Percentiles rank a stretch among this genome's conserved stretches.
Conservation (phyloP, 306 rosid genomes). For the Castanospermum australe region DNA sequence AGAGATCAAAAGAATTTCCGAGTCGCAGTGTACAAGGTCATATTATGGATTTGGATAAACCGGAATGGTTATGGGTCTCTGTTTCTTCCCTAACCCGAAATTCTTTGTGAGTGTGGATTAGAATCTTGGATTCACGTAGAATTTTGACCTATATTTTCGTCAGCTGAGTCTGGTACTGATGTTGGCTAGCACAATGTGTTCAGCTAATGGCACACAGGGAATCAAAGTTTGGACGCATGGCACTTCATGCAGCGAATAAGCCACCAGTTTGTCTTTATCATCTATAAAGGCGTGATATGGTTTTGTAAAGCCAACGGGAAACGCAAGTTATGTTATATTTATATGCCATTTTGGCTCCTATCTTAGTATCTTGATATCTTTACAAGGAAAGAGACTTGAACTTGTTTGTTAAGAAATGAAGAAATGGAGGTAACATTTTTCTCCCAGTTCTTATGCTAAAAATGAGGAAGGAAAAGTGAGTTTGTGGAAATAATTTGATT, state of each 20-base stretch:
- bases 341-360: neutral
- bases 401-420: neutral
- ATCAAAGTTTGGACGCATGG: neutral
- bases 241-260: neutral
- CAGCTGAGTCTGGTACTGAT: neutral
- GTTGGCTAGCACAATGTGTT: neutral
- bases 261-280: neutral
- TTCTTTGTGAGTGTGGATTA: neutral
- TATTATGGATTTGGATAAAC: neutral
- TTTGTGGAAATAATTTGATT: neutral
- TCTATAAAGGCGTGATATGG: constrained; percentile 1
- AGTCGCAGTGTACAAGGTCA: neutral
- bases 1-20: neutral
- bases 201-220: neutral
- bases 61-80: neutral
- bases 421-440: neutral
- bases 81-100: neutral
- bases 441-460: neutral
- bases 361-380: neutral
- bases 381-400: neutral
- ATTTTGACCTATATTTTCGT: neutral
- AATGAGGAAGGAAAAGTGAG: neutral
- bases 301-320: neutral
- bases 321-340: neutral
- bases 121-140: neutral